Conservation (phyloP, 768 basidiomycete species). For the Podaxis sp. region DNA sequence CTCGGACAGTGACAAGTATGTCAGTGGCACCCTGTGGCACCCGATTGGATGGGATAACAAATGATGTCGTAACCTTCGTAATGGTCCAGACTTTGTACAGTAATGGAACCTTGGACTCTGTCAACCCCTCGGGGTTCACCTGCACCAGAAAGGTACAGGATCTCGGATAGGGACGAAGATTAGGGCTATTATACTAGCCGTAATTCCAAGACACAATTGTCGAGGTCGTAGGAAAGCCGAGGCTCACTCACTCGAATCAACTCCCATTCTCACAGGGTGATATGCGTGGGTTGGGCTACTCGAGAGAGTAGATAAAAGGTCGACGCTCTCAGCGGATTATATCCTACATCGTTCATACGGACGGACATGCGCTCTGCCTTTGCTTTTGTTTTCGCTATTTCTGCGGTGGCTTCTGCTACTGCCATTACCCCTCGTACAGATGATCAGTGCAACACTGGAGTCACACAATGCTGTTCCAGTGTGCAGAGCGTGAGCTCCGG, state of each 20-base stretch:
- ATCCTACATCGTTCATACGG: background rate
- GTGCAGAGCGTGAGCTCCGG: background rate
- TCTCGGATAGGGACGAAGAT: background rate
- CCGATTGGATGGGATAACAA: no score
- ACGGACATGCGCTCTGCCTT: background rate
- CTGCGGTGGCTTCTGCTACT: constrained; percentile 1
- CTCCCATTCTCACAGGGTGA: background rate
- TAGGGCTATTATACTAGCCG: background rate
- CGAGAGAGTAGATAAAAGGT: background rate
- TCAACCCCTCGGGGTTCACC: no score
- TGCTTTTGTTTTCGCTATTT: background rate
- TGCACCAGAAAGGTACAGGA: background rate
- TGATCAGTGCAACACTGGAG: constrained; percentile 9
- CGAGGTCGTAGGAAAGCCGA: background rate
- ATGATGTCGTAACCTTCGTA: no score
- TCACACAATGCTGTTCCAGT: constrained; percentile 13
- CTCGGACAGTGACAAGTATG: no score
- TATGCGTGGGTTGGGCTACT: background rate
- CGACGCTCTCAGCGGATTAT: background rate
- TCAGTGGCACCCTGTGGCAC: no score
- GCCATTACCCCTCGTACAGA: background rate
- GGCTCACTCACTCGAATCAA: background rate
- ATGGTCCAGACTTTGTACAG: no score
- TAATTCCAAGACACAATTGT: no score
- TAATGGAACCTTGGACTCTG: no score